Evolutionary conservation across 148 eudicot genomes (phyloP).

Genomic region (Oxyria digyna): DNA sequence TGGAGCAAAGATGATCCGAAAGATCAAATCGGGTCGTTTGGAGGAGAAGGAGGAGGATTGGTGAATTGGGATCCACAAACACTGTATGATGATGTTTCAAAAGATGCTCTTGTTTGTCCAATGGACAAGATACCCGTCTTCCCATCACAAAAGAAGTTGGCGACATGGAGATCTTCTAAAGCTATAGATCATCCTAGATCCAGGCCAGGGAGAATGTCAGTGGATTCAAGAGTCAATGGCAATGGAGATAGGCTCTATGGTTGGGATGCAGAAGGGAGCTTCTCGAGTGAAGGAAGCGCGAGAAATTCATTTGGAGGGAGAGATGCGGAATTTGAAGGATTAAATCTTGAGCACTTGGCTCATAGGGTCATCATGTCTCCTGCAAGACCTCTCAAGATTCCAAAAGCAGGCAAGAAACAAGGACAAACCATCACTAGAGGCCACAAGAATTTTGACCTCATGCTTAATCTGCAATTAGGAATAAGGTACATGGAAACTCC

Average conservation of each 20-base stretch:
- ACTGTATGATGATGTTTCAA: constrained; percentile 32
- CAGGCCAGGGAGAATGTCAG: constrained; percentile 2
- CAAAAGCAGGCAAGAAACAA: constrained; percentile 19
- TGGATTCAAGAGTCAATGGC: background rate
- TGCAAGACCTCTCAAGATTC: constrained; percentile 1
- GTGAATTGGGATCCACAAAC: constrained; percentile 59
- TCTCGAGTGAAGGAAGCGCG: constrained; percentile 2
- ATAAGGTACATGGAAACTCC: constrained; percentile 32
- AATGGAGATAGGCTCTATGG: background rate
- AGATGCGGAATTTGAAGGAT: constrained; percentile 7
- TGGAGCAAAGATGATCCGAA: constrained; percentile 51
- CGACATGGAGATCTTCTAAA: constrained; percentile 3
- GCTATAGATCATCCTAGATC: constrained; percentile 1
- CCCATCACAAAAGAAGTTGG: constrained; percentile 58
- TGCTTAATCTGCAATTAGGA: constrained; percentile 32
- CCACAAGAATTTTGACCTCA: constrained; percentile 29
- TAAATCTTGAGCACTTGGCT: background rate
- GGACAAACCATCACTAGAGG: constrained; percentile 31
- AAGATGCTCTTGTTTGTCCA: constrained; percentile 33
- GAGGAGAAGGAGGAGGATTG: constrained; percentile 2
- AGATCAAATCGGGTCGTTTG: constrained; percentile 39
- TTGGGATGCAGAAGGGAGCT: constrained; percentile 7
- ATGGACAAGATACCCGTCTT: constrained; percentile 45
- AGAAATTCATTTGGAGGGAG: background rate
- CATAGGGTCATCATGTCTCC: constrained; percentile 15